phyloP scores from a whole-genome alignment of 306 rosid genomes.

The Medicago arabica region DNA sequence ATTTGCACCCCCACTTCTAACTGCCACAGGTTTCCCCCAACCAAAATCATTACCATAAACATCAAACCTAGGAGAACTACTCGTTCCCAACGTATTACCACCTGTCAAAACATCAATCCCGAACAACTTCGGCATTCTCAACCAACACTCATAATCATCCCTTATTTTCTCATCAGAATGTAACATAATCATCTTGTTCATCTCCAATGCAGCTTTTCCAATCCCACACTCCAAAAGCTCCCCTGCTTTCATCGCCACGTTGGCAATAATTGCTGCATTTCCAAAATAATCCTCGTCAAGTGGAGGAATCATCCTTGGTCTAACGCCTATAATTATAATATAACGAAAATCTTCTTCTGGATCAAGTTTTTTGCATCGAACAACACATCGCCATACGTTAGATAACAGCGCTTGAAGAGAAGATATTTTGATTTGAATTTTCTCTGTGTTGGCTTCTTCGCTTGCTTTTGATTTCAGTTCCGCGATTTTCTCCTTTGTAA shows the following conservation, averaged over 20 bases:
- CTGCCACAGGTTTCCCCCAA: conserved; percentile 52
- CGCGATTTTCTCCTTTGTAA: conserved; percentile 28
- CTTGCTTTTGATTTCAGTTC: conserved; percentile 53
- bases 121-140: conserved; percentile 19
- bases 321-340: background rate
- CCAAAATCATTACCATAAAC: conserved; percentile 57
- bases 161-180: conserved; percentile 32
- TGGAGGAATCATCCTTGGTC: conserved; percentile 44
- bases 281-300: conserved; percentile 48
- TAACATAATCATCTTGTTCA: conserved; percentile 43
- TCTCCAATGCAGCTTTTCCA: conserved; percentile 49
- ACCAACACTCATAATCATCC: conserved; percentile 39
- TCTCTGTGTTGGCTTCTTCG: conserved; percentile 21
- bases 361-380: conserved; percentile 19
- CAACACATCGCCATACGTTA: conserved; percentile 49
- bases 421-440: conserved; percentile 40
- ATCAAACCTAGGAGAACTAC: conserved; percentile 55
- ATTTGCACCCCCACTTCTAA: conserved; percentile 47
- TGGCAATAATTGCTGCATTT: background rate
- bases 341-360: conserved; percentile 31
- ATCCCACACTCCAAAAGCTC: conserved; percentile 42
- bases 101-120: accelerated
- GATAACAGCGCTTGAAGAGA: conserved; percentile 55
- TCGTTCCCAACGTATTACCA: background rate
- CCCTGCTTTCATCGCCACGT: conserved; percentile 32